Evolutionary conservation across 306 rosid genomes (phyloP), one percentile per base, ranked within the genome.

Genomic region (Vicia sativa): DNA sequence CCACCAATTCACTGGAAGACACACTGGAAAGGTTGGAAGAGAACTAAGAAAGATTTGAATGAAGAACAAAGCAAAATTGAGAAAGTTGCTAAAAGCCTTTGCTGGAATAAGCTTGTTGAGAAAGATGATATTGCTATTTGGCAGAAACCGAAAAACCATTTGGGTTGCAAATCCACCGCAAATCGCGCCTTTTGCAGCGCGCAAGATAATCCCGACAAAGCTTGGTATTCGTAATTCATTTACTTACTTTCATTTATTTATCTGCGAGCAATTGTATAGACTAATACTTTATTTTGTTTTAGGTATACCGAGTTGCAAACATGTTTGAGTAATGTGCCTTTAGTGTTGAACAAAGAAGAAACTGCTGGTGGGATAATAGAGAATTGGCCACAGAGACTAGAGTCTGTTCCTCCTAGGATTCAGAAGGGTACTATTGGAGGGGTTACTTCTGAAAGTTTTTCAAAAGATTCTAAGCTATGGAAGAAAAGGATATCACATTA

Each of bases 111-210:
- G 63, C 18, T 87, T 50, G 79, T 75, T 18, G 90, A 87, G 79
- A 80, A 79, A 62, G 85, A 71, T 65, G 90, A 85, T 66, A 79
- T 91, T 68, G 87, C 97, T 2, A 88, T 91, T 57, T 88, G 95
- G 97, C 97, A 88, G 72, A 91, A 91, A 74, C 95, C 97, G 11
- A 75, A 23, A 28, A 87, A 88, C 65, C 95, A 91, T 46, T 26
- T 86, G 3, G 73, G 71, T 61, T 91, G 97, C 85, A 81, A 86
- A 68, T 12, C 45, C n/a, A 74, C 73, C 42, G 34, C 26, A 48
- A 13, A 48, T 15, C 77, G 83, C 1, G 74, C 86, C 19, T 71
- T 84, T 69, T 91, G 95, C 67, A 52, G 45, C 26, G 67, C 81
- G 28, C 78, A 80, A 11, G 76, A 79, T n/a, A 74, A 82, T 63